Base-by-base conservation (phyloP, 2,329 filamentous ascomycete species). In the Colletotrichum agaves region DNA sequence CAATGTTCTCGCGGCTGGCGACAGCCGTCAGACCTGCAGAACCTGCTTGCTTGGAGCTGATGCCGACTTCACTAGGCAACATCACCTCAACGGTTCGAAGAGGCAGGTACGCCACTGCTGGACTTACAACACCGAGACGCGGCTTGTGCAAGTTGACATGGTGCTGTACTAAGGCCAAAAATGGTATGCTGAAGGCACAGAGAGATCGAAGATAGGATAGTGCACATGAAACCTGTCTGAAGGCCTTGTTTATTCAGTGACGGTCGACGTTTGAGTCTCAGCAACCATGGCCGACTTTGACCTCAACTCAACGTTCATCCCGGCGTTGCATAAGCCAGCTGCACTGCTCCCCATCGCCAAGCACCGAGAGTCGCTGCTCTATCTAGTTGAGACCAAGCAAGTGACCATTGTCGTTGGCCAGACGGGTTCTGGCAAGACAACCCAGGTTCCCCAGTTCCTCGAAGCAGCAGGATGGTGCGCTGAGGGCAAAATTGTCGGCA, bases 361-460 rank as follows among this genome's bases (percentile, higher is more conserved):
- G 72, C 91, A 98, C 73, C 89, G 89, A 70, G 86, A 96, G 63
- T 89, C 85, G 61, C 83, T 99, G 2, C 86, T 98, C 2, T 98
- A 97, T 79, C 85, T 94, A 13, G 87, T 98, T 66, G 95, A 98
- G 77, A 94, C 88, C 7, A 88, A 89, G 71, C 91, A 92, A 0
- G 91, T 98, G 64, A 95, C 93, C 0, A 93, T 98, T 57, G 89
- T 98, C 12, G 90, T 98, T 61, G 96, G 95, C 8, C 94, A 98
- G 76, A 98, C 96, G 1, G 96, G 96, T 4, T 97, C 93, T 23
- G 94, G 95, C 46, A 98, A 98, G 80, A 97, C 94, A 1, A 98
- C 96, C 0, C 96, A 98, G 76, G 91, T 98, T 47, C 96, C 96
- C 1, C 95, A 98, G 73, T 98, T 92, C 74, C 86, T 98, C 12